Evolutionary conservation across 805 yeast genomes (phyloP), one percentile per base, ranked within the genome.

Genomic region (Teunomyces panamensis): DNA sequence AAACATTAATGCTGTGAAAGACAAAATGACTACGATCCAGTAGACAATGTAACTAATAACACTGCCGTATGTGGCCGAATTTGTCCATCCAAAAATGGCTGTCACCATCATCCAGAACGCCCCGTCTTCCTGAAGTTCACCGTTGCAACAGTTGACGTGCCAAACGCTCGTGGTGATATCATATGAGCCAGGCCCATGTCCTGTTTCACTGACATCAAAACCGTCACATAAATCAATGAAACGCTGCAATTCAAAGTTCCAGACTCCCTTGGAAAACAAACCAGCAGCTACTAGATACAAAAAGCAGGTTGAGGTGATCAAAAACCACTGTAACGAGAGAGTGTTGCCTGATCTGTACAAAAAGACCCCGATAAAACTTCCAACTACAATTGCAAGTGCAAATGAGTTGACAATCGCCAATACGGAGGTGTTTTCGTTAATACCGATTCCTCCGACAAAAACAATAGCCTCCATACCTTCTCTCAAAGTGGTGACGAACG

Each of bases 61-160:
- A 16, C 96, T 87, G 3, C 95, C 96, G 60, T 85, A 88, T 0
- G 97, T 90, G 2, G 96, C 97, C 53, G 91, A 81, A 63, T 90
- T 90, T 10, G 94, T 89, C 97, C 97, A 90, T 1, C 97, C 97
- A 44, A 90, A 76, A 4, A 90, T 73, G 1, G 96, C 97, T 30
- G 91, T 89, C 57, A 87, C 75, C 30, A 90, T 72, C 96, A 89
- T 89, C 96, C 96, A 90, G 29, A 84, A 81, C 3, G 96, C 96
- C 59, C 90, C 97, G n/a, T 79, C 86, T 11, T 58, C 56, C 13
- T 53, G 56, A 17, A 53, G 44, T 55, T 87, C 85, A 20, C 96
- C 95, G 63, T 89, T 89, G 69, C 97, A 90, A 65, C 96, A 89
- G 67, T 90, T 89, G 24, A 90, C 96, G 63, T 90, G 97, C 97